Evolutionary conservation across 352 stramenopile genomes (phyloP), one percentile per base, ranked within the genome.

Genomic region (Elongisporangium prolatum): DNA sequence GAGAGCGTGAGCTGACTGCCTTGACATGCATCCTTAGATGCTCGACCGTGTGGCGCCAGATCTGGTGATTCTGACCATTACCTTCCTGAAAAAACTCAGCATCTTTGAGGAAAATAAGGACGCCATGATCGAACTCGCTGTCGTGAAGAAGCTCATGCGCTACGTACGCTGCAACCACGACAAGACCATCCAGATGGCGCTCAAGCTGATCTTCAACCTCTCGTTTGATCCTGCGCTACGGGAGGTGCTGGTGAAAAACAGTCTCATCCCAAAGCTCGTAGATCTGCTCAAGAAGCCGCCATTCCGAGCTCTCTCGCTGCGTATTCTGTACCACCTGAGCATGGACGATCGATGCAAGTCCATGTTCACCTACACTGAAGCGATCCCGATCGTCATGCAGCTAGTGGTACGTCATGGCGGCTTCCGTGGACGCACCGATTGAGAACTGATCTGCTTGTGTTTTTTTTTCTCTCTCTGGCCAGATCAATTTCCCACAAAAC

Each of bases 61-160:
- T 59, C 73, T 97, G 28, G 71, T 97, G 14, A 96, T 97, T 44
- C 67, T 98, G 21, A 85, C 88, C 10, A 78, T 97, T 11, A 82
- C 83, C 18, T 97, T 98, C 59, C 68, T 98, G 48, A 97, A 96
- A 57, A 98, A 98, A 62, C 69, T 98, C 14, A 93, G 87, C 54
- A 94, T 98, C 52, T 98, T 98, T 65, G 84, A 97, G 67, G 94
- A 98, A 40, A 98, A 98, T 72, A 98, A 97, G 63, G 80, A 97
- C 48, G 64, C 81, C 44, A 95, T 98, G 81, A 78, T 93, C 50
- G 85, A 96, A 63, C 69, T 90, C 22, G 73, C 75, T 1, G 74
- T 89, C n/a, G 66, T 88, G 21, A 80, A 93, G 54, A 91, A 89
- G 52, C 69, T 92, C 21, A 72, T 91, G 18, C 80, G 80, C 17